Evolutionary conservation across 441 rosid species (phyloP), one percentile per base, ranked within the genome.

Genomic region (Gossypium lobatum): DNA sequence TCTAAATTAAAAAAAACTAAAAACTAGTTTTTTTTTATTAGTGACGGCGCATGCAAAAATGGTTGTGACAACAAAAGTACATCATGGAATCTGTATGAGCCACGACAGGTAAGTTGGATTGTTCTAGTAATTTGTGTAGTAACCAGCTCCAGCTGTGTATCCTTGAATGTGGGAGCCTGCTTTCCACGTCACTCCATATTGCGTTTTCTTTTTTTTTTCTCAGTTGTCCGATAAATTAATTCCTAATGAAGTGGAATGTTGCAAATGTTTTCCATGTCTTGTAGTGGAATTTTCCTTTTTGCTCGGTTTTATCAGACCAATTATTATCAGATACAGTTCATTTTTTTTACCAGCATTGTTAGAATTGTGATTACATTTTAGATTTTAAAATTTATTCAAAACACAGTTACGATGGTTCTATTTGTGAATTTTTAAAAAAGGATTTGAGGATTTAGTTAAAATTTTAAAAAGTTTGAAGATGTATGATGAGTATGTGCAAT

Each of bases 141-240:
- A 20, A 72, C 61, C 39, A n/a, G n/a, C 25, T 13, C 37, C 37
- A 31, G 7, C 37, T 5, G 37, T 31, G 75, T 20, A 21, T 84
- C 85, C 23, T 66, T 55, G 17, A 78, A 78, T 28, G 60, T 82
- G 79, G 89, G 93, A 82, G 86, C 88, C 84, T 85, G 89, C 83
- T 82, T 71, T 57, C 74, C 81, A 84, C 87, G 83, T 84, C 85
- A 70, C 66, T 45, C 0, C 52, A 70, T 7, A 48, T 75, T 69
- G 84, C 78, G 80, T 79, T 7, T 31, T 31, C 5, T 0, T 4
- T 31, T 28, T 28, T 26, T 28, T 2, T 31, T 4, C 1, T 23
- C 25, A 23, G 25, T 23, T 23, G 25, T 23, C 25, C 25, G 25
- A 23, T 23, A 23, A 23, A 23, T 1, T 46, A 4, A 21, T 58